Base-by-base conservation (phyloP, 176 grass and related monocot species). In the Guadua angustifolia region DNA sequence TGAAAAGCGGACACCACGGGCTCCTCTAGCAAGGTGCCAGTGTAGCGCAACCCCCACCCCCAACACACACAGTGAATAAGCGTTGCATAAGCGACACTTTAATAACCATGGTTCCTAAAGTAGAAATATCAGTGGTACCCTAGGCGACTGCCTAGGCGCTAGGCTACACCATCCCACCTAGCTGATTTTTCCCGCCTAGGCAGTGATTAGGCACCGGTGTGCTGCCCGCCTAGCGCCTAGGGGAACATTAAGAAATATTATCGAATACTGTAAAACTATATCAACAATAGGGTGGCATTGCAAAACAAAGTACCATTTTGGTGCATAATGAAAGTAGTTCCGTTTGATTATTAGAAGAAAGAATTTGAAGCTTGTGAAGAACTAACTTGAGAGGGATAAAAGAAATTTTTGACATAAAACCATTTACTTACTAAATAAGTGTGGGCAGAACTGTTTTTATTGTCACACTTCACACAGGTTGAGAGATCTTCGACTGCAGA, bases 371-470 rank as follows among this genome's bases (percentile, higher is more conserved):
- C 50, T 78, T 49, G 5, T 19, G 42, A 40, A 75, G 19, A 47
- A 46, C 57, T 50, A 57, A 29, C 7, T 77, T 33, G n/a, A 15
- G 21, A 5, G 4, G 38, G 16, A 62, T 71, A 56, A 62, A 72
- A 70, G 69, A 78, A 59, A 52, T 5, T 60, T 83, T 71, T 0
- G 0, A 16, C 2, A 0, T 2, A 38, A 81, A 67, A 38, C 51
- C 33, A 83, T 80, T 71, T 78, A 73, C 83, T 82, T 94, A 95
- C 96, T 75, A 98, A 92, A 51, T 94, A 98, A 68, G 93, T 98
- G 81, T 95, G 92, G 56, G 96, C 96, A 73, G 96, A 98, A 62
- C 94, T 94, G 81, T 98, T 98, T 84, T 98, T 95, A 83, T 92
- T 94, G 79, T 95, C 93, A 50, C 69, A 78, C 77, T 98, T 98